Conservation (phyloP, 345 rosid genomes). For the Hibiscus trionum region DNA sequence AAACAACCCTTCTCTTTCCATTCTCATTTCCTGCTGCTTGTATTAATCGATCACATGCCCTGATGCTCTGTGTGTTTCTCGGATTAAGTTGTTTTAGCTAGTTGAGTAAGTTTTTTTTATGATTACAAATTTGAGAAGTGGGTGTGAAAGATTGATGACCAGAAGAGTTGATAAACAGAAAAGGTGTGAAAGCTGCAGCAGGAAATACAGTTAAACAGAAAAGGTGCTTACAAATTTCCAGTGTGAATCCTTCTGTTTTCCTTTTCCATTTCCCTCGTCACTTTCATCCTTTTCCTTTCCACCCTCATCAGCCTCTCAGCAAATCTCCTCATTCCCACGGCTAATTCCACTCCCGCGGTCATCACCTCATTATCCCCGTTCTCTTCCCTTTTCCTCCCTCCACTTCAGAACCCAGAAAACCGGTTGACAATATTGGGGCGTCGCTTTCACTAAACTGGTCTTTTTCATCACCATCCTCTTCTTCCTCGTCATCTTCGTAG, state of each 20-base stretch:
- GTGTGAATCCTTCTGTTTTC: slow-evolving; percentile 40
- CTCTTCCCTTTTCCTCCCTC: slow-evolving; percentile 25
- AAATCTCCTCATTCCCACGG: slow-evolving; percentile 33
- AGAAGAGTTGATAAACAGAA: too few species aligned
- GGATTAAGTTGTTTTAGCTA: too few species aligned
- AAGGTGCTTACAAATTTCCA: too few species aligned
- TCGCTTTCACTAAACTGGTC: slow-evolving; percentile 30
- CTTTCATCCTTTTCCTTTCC: slow-evolving; percentile 27
- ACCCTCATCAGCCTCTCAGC: slow-evolving; percentile 43
- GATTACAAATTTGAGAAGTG: too few species aligned
- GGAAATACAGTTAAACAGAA: too few species aligned
- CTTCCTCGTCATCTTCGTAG: slow-evolving; percentile 5
- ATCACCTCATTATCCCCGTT: slow-evolving; percentile 14
- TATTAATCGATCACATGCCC: background rate
- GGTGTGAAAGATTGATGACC: too few species aligned
- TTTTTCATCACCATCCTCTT: slow-evolving; percentile 25
- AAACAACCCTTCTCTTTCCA: background rate
- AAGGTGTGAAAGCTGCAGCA: too few species aligned
- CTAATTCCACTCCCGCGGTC: slow-evolving; percentile 22
- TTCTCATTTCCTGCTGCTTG: background rate
- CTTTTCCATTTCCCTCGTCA: slow-evolving; percentile 48
- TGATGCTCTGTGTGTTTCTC: background rate
- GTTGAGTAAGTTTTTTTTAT: too few species aligned
- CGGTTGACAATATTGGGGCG: too few species aligned
- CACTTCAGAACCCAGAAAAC: slow-evolving; percentile 13